Evolutionary conservation across 257 asterid species (phyloP), one percentile per base, ranked within the genome.

Genomic region (Mentha longifolia): DNA sequence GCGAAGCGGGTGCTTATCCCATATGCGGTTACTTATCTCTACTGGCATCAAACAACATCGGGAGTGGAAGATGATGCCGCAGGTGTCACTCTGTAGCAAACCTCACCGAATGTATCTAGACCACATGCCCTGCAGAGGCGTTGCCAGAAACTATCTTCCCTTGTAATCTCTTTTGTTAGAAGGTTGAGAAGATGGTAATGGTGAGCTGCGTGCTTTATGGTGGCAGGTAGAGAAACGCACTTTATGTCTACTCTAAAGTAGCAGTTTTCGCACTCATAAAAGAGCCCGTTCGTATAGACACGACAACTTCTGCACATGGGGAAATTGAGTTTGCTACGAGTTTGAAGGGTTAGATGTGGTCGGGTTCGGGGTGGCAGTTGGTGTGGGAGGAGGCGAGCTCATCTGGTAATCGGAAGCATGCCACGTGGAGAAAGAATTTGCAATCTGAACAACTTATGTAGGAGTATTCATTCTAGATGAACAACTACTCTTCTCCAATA

Each of bases 391-490:
- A 30, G 13, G 1, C 0, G 4, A 57, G 17, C 31, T 43, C 15
- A 0, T 28, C 60, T 4, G 75, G 75, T 30, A 70, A 33, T 2
- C 30, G 66, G 57, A 59, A 70, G 67, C 75, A 70, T 1, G 67
- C 7, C 50, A 14, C 30, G 59, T 70, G 75, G 22, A 70, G 67
- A 45, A 16, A 58, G 47, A 43, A 70, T 46, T 58, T 59, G 50
- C 75, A 60, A 46, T 60, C 47, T 0, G 20, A 20, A 59, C 75
- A 70, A 43, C 60, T 70, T 61, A 67, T 9, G 39, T 66, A 52
- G 14, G 9, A 33, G 47, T 7, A 15, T 19, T 19, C 5, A 14
- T 50, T 1, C 6, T 9, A n/a, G n/a, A n/a, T 50, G 56, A 3
- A 46, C 17, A 13, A 46, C 17, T 12, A 33, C 37, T 6, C 39